phyloP scores from a whole-genome alignment of 805 yeast genomes.

The Debaryomyces tyrocola region DNA sequence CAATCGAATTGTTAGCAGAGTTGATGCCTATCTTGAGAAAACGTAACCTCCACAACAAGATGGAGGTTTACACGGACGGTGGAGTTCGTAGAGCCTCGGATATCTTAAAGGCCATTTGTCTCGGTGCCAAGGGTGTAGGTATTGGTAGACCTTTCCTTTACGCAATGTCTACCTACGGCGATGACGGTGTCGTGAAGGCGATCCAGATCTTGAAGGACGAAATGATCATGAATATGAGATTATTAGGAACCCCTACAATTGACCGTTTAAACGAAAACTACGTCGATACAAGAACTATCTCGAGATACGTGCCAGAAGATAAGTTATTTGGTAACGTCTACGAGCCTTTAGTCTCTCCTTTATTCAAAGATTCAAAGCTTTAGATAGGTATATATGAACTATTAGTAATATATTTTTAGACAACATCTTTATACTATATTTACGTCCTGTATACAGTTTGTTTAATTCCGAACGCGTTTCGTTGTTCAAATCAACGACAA shows the following conservation, averaged over 20 bases:
- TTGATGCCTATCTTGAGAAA: conserved; percentile 45
- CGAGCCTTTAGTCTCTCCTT: conserved; percentile 52
- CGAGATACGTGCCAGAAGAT: conserved; percentile 54
- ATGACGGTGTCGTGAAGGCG: conserved; percentile 66
- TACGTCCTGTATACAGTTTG: conserved; percentile 1
- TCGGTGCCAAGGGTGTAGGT: conserved; percentile 78
- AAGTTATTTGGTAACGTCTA: conserved; percentile 55
- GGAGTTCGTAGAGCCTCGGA: conserved; percentile 79
- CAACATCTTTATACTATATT: not conserved
- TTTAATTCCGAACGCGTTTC: conserved; percentile 5
- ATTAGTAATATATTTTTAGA: not conserved
- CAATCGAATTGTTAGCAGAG: conserved; percentile 61
- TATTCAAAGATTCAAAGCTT: conserved; percentile 40
- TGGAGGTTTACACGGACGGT: conserved; percentile 73
- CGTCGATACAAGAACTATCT: conserved; percentile 55
- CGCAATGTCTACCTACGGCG: conserved; percentile 81
- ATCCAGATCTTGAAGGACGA: conserved; percentile 62
- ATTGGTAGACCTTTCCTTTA: conserved; percentile 75
- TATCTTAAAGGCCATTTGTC: conserved; percentile 69
- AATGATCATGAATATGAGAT: conserved; percentile 62
- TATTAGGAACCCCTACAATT: conserved; percentile 57
- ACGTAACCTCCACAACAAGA: conserved; percentile 43
- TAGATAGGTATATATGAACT: conserved; percentile 1
- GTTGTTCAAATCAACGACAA: conserved; percentile 7
- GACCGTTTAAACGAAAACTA: conserved; percentile 55